Percentiles rank a stretch among this genome's conserved stretches.
Conservation (phyloP, 176 grass and related monocot species). For the Phoenix dactylifera region DNA sequence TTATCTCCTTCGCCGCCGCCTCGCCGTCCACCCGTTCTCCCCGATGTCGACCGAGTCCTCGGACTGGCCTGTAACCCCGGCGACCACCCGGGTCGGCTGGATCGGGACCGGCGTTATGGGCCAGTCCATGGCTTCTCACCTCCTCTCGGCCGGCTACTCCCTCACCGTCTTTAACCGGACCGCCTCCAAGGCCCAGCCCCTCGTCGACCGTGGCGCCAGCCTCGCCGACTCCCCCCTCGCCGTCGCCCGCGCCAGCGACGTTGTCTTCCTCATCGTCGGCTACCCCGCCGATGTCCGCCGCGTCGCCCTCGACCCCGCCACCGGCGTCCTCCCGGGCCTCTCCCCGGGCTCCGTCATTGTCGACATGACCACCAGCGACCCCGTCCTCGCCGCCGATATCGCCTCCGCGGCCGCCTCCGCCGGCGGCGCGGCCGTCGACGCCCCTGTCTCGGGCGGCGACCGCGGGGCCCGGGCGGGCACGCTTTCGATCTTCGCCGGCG, state of each 20-base stretch:
- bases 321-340: constrained; percentile 52
- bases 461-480: constrained; percentile 55
- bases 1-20: neutral
- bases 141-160: constrained; percentile 66
- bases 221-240: constrained; percentile 35
- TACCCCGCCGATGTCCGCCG: constrained; percentile 73
- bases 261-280: constrained; percentile 96
- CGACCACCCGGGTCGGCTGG: constrained; percentile 60
- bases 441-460: constrained; percentile 75
- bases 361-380: constrained; percentile 91
- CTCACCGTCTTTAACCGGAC: constrained; percentile 86
- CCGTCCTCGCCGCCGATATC: constrained; percentile 72
- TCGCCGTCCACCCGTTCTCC: neutral
- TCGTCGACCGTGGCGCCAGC: constrained; percentile 44
- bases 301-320: constrained; percentile 48
- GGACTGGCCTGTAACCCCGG: constrained; percentile 21
- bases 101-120: constrained; percentile 94
- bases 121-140: constrained; percentile 82
- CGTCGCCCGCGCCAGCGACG: constrained; percentile 49
- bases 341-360: constrained; percentile 62
- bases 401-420: constrained; percentile 23
- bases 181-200: constrained; percentile 48
- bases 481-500: constrained; percentile 84
- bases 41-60: constrained; percentile 36
- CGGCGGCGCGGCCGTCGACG: constrained; percentile 46